phyloP scores from a whole-genome alignment of 441 rosid species.

The Gossypium schwendimanii region DNA sequence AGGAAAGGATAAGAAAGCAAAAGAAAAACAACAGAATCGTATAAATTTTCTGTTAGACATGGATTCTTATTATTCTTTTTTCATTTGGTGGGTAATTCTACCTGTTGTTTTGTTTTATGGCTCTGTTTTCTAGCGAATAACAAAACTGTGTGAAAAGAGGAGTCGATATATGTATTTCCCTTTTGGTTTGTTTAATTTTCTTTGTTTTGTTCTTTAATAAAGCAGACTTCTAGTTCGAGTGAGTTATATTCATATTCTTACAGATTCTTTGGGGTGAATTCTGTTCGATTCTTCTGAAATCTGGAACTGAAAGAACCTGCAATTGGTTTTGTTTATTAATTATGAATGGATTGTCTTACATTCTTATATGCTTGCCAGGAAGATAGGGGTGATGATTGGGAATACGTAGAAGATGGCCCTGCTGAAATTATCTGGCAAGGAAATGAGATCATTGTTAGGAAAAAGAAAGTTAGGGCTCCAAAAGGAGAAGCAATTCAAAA shows the following conservation, averaged over 20 bases:
- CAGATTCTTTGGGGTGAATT: not conserved
- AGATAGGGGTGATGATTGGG: slow-evolving; percentile 65
- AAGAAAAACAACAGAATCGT: not conserved
- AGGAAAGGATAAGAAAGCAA: not conserved
- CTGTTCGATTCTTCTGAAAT: not conserved
- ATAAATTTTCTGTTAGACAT: not conserved
- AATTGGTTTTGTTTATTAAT: slow-evolving; percentile 6
- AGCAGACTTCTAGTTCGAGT: not conserved
- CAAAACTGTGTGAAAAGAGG: not conserved
- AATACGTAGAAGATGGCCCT: slow-evolving; percentile 82
- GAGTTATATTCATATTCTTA: not conserved
- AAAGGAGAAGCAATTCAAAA: slow-evolving; percentile 35
- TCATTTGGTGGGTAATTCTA: not conserved
- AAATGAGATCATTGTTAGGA: slow-evolving; percentile 72
- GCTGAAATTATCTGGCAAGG: slow-evolving; percentile 86
- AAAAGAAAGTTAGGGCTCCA: slow-evolving; percentile 70
- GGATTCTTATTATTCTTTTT: not conserved
- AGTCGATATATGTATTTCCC: not conserved
- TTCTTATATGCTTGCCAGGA: slow-evolving; percentile 23
- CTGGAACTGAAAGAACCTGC: slow-evolving; percentile 3
- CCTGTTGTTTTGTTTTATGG: not conserved
- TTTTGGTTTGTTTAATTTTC: not conserved
- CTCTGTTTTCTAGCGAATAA: not conserved
- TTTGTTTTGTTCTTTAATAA: not conserved
- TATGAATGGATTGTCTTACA: slow-evolving; percentile 31